Evolutionary conservation across 345 rosid genomes (phyloP).

Genomic region (Anastatica hierochuntica): DNA sequence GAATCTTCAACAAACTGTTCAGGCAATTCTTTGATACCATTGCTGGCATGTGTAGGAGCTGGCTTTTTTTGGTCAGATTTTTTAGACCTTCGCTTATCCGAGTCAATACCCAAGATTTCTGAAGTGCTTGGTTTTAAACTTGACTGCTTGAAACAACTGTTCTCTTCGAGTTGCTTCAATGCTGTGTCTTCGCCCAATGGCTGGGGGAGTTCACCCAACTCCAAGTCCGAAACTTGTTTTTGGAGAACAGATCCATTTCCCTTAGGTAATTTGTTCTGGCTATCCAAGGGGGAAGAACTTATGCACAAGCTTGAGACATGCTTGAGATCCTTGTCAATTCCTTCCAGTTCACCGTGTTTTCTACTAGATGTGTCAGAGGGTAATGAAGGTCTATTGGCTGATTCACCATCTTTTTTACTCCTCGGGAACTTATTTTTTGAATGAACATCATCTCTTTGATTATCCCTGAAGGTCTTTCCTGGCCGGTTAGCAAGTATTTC

Average conservation of each 20-base stretch:
- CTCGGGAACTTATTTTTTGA: conserved; percentile 37
- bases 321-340: conserved; percentile 41
- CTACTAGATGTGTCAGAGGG: conserved; percentile 35
- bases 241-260: conserved; percentile 50
- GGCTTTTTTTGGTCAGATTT: conserved; percentile 48
- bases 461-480: conserved; percentile 42
- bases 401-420: conserved; percentile 47
- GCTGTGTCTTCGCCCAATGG: conserved; percentile 44
- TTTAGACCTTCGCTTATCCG: conserved; percentile 46
- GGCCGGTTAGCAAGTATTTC: conserved; percentile 34
- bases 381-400: conserved; percentile 40
- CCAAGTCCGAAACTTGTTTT: conserved; percentile 74
- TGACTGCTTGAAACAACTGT: conserved; percentile 45
- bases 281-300: conserved; percentile 45
- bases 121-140: conserved; percentile 46
- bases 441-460: conserved; percentile 40
- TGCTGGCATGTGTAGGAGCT: conserved; percentile 33
- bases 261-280: conserved; percentile 33
- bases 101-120: conserved; percentile 44
- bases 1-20: conserved; percentile 44
- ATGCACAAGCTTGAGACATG: background rate
- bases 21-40: conserved; percentile 40
- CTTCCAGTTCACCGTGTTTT: conserved; percentile 43
- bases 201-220: conserved; percentile 89
- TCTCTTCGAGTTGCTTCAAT: conserved; percentile 53